Evolutionary conservation across 352 stramenopile species (phyloP), one percentile per base, ranked within the genome.

Genomic region (Phytophthora quininea): DNA sequence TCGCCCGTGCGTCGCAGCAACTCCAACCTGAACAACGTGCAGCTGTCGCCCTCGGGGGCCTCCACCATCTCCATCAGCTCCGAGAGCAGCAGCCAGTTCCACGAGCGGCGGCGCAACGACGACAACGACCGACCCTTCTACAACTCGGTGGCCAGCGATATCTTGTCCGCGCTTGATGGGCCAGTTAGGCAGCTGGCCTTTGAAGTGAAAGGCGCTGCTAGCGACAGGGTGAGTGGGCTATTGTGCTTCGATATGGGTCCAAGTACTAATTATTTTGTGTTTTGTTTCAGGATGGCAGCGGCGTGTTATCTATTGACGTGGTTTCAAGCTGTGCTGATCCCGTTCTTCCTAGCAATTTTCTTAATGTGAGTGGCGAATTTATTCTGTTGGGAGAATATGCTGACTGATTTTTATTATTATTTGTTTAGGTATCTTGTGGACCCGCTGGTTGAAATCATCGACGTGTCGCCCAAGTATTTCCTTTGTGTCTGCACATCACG

Each of bases 341-440:
- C 88, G 10, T 96, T 96, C 64, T 96, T 96, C 74, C 79, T 96
- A 43, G 86, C 88, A 0, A 83, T 96, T 62, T 96, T 96, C 58
- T 75, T 96, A 45, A 96, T 96, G 88, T 96, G 58, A 48, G 76
- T 68, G 12, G 38, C 15, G 11, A 45, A 6, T 46, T 10, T 37
- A 35, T 10, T 19, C 55, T 57, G 10, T n/a, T 32, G 64, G 9
- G 19, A 24, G 19, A 24, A 24, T 24, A 24, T 24, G 19, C 19
- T 24, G 19, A 64, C 10, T 15, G 46, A 10, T 48, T 11, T 12
- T 5, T 9, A 40, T 50, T 50, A 63, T 38, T 33, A 12, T 43
- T 56, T n/a, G 55, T 60, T 9, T 37, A 89, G 80, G 80, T 89
- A 95, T 61, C 79, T 96, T 29, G 86, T 96, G 15, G 88, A 96